These are phyloP conservation scores for Geosmithia putterillii DNA, from an alignment of 2,329 filamentous ascomycete species.

Conservation along the genomic window DNA sequence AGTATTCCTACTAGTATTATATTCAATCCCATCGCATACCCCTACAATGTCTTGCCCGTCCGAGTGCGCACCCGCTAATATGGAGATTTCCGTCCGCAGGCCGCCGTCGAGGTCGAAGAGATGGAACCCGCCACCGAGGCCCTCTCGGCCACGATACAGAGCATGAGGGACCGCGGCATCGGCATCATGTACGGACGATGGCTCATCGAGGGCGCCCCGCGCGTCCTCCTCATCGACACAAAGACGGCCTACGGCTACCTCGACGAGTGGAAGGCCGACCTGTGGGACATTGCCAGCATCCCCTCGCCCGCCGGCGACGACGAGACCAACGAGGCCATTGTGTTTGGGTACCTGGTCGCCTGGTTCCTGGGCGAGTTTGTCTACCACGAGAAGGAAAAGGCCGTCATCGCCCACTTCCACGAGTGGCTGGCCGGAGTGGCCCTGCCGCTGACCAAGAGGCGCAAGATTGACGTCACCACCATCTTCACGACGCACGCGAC, in stretches of 20 bases:
- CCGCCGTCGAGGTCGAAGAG: conserved; percentile 94
- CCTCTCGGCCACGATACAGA: conserved; percentile 69
- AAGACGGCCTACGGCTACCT: conserved; percentile 83
- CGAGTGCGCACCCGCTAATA: too few relatives aligned
- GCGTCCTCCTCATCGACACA: conserved; percentile 90
- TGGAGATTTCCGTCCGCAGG: conserved; percentile 47
- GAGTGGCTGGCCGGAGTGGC: conserved; percentile 96
- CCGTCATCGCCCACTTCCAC: conserved; percentile 96
- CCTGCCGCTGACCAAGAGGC: conserved; percentile 81
- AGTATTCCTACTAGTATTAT: neutral
- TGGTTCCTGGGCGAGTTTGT: conserved; percentile 99
- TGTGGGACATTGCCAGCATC: conserved; percentile 88
- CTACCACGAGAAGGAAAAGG: conserved; percentile 79
- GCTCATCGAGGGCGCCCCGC: conserved; percentile 92
- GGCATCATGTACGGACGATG: conserved; percentile 87
- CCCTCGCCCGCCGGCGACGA: conserved; percentile 85
- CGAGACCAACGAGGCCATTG: conserved; percentile 94
- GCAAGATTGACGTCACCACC: conserved; percentile 90
- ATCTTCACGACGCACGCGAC: conserved; percentile 99
- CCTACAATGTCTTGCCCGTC: neutral
- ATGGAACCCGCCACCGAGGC: conserved; percentile 73
- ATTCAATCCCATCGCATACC: neutral
- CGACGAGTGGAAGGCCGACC: conserved; percentile 92
- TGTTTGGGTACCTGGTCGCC: conserved; percentile 92
- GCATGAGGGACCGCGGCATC: conserved; percentile 88